phyloP scores from a whole-genome alignment of 257 asterid species.

The Ballota nigra region DNA sequence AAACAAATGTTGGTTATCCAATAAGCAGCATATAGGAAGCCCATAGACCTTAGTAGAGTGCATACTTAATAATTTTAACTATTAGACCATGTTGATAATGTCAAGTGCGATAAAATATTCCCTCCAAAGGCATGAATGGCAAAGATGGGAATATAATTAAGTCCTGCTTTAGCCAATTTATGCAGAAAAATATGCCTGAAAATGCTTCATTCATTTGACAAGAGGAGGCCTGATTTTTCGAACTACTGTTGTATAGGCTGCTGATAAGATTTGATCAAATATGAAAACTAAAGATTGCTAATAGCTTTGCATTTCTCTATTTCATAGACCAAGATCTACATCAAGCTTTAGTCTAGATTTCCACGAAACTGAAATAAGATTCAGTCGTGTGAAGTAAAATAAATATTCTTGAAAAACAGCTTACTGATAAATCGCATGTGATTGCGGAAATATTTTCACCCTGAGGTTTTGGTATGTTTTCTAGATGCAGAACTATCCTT shows the following conservation, averaged over 20 bases:
- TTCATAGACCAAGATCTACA: neutral
- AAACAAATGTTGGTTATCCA: conserved; percentile 16
- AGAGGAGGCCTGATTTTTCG: neutral
- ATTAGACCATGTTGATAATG: neutral
- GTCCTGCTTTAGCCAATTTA: conserved; percentile 4
- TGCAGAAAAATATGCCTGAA: neutral
- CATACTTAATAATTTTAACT: neutral
- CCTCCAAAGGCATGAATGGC: conserved; percentile 8
- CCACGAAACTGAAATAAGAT: conserved; percentile 9
- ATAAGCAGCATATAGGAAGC: conserved; percentile 7
- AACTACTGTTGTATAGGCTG: conserved; percentile 2
- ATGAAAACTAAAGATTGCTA: neutral
- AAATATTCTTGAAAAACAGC: conserved; percentile 29
- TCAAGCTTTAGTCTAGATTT: conserved; percentile 16
- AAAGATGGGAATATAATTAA: neutral
- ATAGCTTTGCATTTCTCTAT: neutral
- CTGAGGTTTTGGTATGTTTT: conserved; percentile 88
- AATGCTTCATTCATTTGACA: conserved; percentile 3
- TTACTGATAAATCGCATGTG: conserved; percentile 92
- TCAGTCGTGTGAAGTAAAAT: conserved; percentile 22
- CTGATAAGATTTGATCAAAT: conserved; percentile 11
- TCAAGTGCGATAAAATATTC: neutral
- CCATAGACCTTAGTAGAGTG: conserved; percentile 3
- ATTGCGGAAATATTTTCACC: conserved; percentile 88
- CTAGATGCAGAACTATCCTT: conserved; percentile 91